These are phyloP conservation scores for Gynochthodes officinalis DNA, from an alignment of 257 asterid species.

Conservation along the genomic window DNA sequence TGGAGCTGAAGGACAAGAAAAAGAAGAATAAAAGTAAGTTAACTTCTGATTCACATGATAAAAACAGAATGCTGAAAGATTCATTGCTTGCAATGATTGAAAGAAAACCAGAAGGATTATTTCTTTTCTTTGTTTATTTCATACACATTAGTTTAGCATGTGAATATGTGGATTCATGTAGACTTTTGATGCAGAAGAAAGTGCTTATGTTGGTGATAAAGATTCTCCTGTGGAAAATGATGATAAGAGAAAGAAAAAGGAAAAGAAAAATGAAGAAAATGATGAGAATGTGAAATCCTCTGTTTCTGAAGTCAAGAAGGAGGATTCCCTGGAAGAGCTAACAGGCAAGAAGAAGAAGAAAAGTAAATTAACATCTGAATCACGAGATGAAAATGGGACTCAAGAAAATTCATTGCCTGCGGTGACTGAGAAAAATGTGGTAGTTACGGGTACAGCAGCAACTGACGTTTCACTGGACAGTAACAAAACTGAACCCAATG, in stretches of 20 bases:
- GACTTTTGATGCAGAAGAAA: background rate
- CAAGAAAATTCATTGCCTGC: constrained; percentile 3
- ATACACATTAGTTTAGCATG: background rate
- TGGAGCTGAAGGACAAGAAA: constrained; percentile 34
- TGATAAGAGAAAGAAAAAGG: background rate
- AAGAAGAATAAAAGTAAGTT: constrained; percentile 39
- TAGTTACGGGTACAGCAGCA: background rate
- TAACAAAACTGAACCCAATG: constrained; percentile 14
- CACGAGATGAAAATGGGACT: constrained; percentile 16
- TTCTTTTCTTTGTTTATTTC: background rate
- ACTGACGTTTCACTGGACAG: constrained; percentile 2
- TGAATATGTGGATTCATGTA: background rate
- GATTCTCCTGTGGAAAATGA: constrained; percentile 12
- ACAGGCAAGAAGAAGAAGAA: constrained; percentile 42
- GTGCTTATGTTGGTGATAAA: constrained; percentile 2
- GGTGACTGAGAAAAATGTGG: constrained; percentile 4
- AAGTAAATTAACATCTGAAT: constrained; percentile 26
- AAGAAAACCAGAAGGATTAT: constrained; percentile 7
- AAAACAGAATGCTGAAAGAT: constrained; percentile 27
- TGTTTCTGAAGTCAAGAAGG: constrained; percentile 25
- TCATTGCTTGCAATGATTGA: constrained; percentile 20
- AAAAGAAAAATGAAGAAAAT: background rate
- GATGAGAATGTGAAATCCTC: background rate
- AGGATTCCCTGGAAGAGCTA: constrained; percentile 28
- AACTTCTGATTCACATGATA: constrained; percentile 19